These are phyloP conservation scores for Plectosphaerella plurivora DNA, from an alignment of 2,329 filamentous ascomycete genomes.

Conservation along the genomic window DNA sequence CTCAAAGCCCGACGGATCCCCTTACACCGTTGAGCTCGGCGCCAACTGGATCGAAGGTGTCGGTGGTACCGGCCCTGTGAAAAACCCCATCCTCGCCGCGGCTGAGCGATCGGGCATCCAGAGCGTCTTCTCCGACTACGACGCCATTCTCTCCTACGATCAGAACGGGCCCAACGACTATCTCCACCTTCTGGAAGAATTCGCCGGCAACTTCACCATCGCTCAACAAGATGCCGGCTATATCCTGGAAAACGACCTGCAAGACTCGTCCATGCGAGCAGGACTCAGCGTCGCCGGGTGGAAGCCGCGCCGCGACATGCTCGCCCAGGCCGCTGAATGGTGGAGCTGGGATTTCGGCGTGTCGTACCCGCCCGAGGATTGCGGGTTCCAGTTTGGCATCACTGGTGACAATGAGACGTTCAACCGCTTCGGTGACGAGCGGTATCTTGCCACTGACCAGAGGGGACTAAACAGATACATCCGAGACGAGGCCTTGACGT, in stretches of 20 bases:
- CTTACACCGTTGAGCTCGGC: slow-evolving; percentile 58
- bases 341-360: slow-evolving; percentile 54
- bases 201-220: slow-evolving; percentile 37
- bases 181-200: slow-evolving; percentile 42
- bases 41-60: slow-evolving; percentile 52
- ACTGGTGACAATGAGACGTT: slow-evolving; percentile 58
- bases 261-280: slow-evolving; percentile 56
- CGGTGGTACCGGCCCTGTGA: slow-evolving; percentile 20
- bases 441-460: slow-evolving; percentile 57
- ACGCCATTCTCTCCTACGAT: slow-evolving; percentile 55
- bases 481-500: slow-evolving; percentile 50
- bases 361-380: slow-evolving; percentile 51
- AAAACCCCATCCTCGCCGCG: slow-evolving; percentile 61
- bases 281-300: slow-evolving; percentile 58
- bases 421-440: slow-evolving; percentile 56
- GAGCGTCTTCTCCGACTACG: slow-evolving; percentile 55
- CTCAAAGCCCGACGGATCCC: slow-evolving; percentile 38
- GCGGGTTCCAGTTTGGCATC: slow-evolving; percentile 49
- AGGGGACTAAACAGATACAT: slow-evolving; percentile 58
- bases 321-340: slow-evolving; percentile 59
- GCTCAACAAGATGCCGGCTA: slow-evolving; percentile 50
- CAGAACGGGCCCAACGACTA: slow-evolving; percentile 51
- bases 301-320: slow-evolving; percentile 53
- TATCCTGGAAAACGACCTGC: slow-evolving; percentile 53
- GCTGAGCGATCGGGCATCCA: slow-evolving; percentile 54